Base-by-base conservation (phyloP, 257 asterid species). In the Solanum virginianum region DNA sequence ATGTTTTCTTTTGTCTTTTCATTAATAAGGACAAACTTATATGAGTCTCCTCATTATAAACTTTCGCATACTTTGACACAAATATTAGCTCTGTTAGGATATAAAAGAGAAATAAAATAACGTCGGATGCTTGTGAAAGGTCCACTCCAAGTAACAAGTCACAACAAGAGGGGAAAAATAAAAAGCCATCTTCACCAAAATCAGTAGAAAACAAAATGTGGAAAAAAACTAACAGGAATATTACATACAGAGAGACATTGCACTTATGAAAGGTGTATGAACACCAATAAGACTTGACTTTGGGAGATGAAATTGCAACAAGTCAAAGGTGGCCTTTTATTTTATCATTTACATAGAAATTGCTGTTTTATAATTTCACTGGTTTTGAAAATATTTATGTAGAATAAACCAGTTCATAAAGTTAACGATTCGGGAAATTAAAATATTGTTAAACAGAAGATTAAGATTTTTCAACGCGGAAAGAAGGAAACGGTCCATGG, bases 321-420 rank as follows among this genome's bases (percentile, higher is more conserved):
- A 86, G 91, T 88, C 92, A 92, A 86, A 54, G 69, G 54, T 66
- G 77, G 89, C 84, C 66, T 10, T 54, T 80, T 45, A 57, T 80
- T 87, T 80, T 86, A 68, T 43, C 53, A 26, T 86, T 84, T 75
- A 59, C 70, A 81, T 59, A 8, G 41, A 75, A 45, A n/a, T 62
- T 83, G 71, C 77, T 45, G 90, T 85, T 87, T 88, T 89, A 88
- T 79, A 36, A 4, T 36, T 36, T 36, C 39, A 36, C 39, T 36
- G 39, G 39, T 36, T 36, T 16, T 77, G 63, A 15, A 9, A 51
- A 51, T 17, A 7, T 49, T 24, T 9, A 7, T 75, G 56, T 24
- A 16, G 6, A 77, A 77, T 51, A 51, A 10, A 15, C 82, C n/a
- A 59, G 74, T 80, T n/a, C 63, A 81, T 72, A 80, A 85, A 72